These are phyloP conservation scores for Talaromyces borbonicus DNA, from an alignment of 495 filamentous ascomycete species.

Conservation along the genomic window DNA sequence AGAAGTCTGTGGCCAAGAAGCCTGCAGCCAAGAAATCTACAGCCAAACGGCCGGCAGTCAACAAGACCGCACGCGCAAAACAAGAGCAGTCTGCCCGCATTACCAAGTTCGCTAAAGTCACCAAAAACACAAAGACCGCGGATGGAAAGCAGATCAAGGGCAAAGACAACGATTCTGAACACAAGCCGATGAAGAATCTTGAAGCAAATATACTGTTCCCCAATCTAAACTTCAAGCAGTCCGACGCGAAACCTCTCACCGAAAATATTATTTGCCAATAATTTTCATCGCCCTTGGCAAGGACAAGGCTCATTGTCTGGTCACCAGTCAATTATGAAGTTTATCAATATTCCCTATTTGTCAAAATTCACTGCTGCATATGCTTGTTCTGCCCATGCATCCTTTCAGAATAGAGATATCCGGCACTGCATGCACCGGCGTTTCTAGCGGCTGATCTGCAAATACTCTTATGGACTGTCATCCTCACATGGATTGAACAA, in stretches of 20 bases:
- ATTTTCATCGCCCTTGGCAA: not conserved
- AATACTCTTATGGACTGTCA: not conserved
- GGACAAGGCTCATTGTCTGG: not conserved
- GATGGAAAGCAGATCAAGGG: not conserved
- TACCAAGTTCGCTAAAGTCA: too few species aligned
- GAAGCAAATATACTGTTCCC: not conserved
- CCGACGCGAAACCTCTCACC: not conserved
- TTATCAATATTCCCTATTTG: not conserved
- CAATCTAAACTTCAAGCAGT: not conserved
- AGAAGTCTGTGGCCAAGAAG: conserved; percentile 13
- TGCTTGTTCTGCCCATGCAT: not conserved
- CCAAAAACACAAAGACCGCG: conserved; percentile 18
- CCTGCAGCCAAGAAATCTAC: conserved; percentile 19
- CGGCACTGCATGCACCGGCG: conserved; percentile 1
- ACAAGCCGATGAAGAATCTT: not conserved
- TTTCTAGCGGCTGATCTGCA: conserved; percentile 1
- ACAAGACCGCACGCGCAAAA: conserved; percentile 10
- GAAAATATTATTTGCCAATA: not conserved
- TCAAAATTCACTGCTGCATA: not conserved
- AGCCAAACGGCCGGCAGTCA: conserved; percentile 10
- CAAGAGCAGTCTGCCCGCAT: conserved; percentile 17
- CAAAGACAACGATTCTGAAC: not conserved
- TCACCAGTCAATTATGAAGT: not conserved
- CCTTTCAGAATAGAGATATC: conserved; percentile 5
- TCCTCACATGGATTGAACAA: not conserved